phyloP scores from a whole-genome alignment of 176 grass and related monocot species.

The Raddia distichophylla region DNA sequence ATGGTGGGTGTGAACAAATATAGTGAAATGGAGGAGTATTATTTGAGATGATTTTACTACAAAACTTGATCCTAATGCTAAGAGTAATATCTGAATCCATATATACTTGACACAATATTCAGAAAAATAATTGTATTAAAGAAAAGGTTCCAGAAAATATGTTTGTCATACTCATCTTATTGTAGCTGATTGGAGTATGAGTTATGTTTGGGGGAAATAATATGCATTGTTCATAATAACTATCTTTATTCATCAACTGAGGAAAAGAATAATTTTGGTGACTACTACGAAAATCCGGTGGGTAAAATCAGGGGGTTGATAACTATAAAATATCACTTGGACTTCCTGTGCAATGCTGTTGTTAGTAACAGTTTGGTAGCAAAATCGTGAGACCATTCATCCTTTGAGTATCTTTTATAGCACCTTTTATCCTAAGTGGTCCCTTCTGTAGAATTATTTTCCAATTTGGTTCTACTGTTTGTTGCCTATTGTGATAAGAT shows the following conservation, averaged over 20 bases:
- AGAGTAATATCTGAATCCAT: conserved; percentile 2
- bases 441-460: not conserved
- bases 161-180: not conserved
- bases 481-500: not conserved
- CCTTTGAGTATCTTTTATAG: not conserved
- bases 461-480: conserved; percentile 1
- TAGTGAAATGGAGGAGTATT: no score
- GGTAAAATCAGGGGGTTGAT: conserved; percentile 3
- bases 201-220: not conserved
- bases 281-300: not conserved
- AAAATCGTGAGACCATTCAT: not conserved
- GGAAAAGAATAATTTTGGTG: not conserved
- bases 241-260: conserved; percentile 24
- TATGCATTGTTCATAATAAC: not conserved
- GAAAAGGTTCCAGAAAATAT: not conserved
- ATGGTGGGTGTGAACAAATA: no score
- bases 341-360: not conserved
- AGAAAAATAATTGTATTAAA: conserved; percentile 19
- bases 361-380: not conserved
- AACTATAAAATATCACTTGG: conserved; percentile 10
- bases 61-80: not conserved
- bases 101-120: not conserved
- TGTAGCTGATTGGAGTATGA: not conserved
- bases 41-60: conserved; percentile 2
- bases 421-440: conserved; percentile 4